Evolutionary conservation across 2,329 filamentous ascomycete species (phyloP).

Genomic region (Penicillium sp.): DNA sequence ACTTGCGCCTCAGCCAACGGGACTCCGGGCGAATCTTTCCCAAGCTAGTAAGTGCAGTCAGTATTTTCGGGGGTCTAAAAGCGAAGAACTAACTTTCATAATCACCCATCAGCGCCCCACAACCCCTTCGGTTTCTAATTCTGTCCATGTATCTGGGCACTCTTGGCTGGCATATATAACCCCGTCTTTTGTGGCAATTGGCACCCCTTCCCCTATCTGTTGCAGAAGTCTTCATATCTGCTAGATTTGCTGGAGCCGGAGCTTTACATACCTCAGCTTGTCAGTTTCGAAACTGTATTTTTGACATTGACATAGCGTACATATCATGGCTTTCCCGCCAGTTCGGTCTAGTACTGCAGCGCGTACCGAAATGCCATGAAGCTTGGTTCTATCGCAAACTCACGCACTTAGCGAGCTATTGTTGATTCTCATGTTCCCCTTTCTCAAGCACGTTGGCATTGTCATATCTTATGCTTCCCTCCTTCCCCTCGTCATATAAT

Average conservation of each 20-base stretch:
- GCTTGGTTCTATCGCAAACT: constrained; percentile 9
- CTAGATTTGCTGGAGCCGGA: constrained; percentile 3
- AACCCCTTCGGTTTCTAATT: constrained; percentile 69
- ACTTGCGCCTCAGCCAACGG: constrained; percentile 81
- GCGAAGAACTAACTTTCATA: constrained; percentile 12
- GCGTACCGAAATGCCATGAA: constrained; percentile 17
- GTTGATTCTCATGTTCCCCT: neutral
- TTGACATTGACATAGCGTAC: constrained; percentile 22
- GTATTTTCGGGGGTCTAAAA: neutral
- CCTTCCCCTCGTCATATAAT: constrained; percentile 10
- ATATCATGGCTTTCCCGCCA: constrained; percentile 18
- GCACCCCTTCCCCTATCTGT: neutral
- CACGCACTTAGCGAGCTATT: constrained; percentile 14
- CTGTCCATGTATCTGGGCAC: neutral
- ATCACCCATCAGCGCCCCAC: constrained; percentile 58
- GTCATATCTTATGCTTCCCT: neutral
- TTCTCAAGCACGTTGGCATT: neutral
- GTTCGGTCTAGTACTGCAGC: constrained; percentile 9
- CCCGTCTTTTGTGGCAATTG: constrained; percentile 11
- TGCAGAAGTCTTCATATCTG: neutral
- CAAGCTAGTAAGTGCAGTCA: constrained; percentile 81
- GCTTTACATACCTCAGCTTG: constrained; percentile 17
- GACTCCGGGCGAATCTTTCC: constrained; percentile 81
- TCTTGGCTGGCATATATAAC: constrained; percentile 30
- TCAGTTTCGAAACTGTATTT: constrained; percentile 11